These are phyloP conservation scores for Fusarium sacchari DNA, from an alignment of 2,329 filamentous ascomycete species.

Conservation along the genomic window DNA sequence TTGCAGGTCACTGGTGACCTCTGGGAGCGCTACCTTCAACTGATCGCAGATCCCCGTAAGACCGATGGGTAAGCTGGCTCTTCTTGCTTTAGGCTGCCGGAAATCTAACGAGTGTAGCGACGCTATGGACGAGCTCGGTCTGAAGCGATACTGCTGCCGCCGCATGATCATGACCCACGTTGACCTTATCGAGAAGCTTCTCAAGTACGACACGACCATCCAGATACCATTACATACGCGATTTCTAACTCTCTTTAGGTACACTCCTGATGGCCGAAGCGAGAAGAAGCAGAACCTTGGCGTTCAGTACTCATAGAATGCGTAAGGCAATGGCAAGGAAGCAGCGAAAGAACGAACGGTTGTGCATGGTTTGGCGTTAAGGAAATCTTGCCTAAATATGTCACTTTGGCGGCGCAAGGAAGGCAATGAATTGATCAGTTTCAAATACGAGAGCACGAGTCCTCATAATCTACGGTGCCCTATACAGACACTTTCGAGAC, in stretches of 20 bases:
- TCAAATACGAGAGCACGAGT: constrained; percentile 20
- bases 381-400: constrained; percentile 41
- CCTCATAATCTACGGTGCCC: constrained; percentile 20
- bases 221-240: not conserved
- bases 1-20: constrained; percentile 91
- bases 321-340: not conserved
- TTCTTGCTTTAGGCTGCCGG: not conserved
- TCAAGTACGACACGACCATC: constrained; percentile 72
- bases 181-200: constrained; percentile 96
- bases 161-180: constrained; percentile 99
- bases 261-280: constrained; percentile 71
- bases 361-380: constrained; percentile 49
- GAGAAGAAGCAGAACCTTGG: constrained; percentile 64
- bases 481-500: constrained; percentile 9
- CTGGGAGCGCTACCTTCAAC: constrained; percentile 93
- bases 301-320: constrained; percentile 45
- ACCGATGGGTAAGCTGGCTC: constrained; percentile 72
- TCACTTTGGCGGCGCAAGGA: constrained; percentile 45
- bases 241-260: constrained; percentile 52
- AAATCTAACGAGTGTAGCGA: constrained; percentile 68
- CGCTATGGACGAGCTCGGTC: constrained; percentile 93
- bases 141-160: constrained; percentile 97
- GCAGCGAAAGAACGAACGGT: constrained; percentile 18
- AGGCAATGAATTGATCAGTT: constrained; percentile 36
- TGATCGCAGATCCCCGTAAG: constrained; percentile 79